phyloP scores from a whole-genome alignment of 345 rosid species.

The Salix viminalis region DNA sequence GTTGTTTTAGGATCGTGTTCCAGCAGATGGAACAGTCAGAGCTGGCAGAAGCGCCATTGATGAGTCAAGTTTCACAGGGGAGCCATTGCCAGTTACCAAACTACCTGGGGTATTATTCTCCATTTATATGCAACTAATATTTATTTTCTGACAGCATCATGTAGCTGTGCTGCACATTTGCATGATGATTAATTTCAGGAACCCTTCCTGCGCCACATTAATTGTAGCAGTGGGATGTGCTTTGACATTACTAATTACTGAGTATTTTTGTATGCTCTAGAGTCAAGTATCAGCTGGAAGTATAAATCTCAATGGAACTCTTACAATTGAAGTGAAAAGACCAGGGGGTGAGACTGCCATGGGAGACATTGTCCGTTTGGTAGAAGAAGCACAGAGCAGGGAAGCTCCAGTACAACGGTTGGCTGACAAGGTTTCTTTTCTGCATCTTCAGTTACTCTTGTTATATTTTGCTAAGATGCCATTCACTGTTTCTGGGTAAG shows the following conservation, averaged over 20 bases:
- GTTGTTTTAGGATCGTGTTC: slow-evolving; percentile 74
- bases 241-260: slow-evolving; percentile 7
- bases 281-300: slow-evolving; percentile 94
- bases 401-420: slow-evolving; percentile 92
- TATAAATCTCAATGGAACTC: slow-evolving; percentile 90
- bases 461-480: not conserved
- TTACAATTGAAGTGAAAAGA: slow-evolving; percentile 81
- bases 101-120: slow-evolving; percentile 67
- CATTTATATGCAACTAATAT: slow-evolving; percentile 5
- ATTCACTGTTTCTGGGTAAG: not conserved
- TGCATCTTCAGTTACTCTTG: slow-evolving; percentile 3
- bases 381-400: slow-evolving; percentile 95
- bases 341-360: slow-evolving; percentile 98
- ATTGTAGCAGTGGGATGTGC: not conserved
- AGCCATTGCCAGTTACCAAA: slow-evolving; percentile 93
- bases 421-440: slow-evolving; percentile 78
- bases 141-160: not conserved
- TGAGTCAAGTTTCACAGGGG: slow-evolving; percentile 97
- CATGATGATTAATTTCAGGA: not conserved
- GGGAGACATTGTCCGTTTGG: slow-evolving; percentile 84
- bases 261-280: slow-evolving; percentile 40
- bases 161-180: not conserved
- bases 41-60: slow-evolving; percentile 91
- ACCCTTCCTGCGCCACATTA: not conserved
- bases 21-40: slow-evolving; percentile 88